Base-by-base conservation (phyloP, 2,329 filamentous ascomycete genomes). In the Talaromyces rugulosus region DNA sequence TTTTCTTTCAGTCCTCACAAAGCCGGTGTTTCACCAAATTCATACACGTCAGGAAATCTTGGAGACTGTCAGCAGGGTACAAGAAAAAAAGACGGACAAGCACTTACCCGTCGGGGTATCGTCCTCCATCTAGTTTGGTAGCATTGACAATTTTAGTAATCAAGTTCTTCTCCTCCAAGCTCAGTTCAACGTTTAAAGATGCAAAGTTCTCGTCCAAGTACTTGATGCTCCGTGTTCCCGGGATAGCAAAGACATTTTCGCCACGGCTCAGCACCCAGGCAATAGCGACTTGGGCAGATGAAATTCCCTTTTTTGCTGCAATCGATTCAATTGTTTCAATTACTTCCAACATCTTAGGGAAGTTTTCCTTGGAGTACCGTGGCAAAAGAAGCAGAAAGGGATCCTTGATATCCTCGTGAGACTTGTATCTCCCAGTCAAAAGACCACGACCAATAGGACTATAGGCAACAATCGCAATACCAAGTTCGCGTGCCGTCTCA, bases 391-490 rank as follows among this genome's bases (percentile, higher is more conserved):
- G 71, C 8, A 82, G 77, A 56, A 81, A 66, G 5, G 77, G 77
- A 56, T 86, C 76, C 66, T 85, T 83, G 9, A 62, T 30, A n/a
- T 56, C 58, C 31, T 63, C 53, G 11, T 31, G 28, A 3, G 75
- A 78, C 47, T 76, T 76, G 69, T 83, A 80, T 5, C 72, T 70
- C 3, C 85, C 84, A 0, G 83, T 81, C 28, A 89, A 68, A 63
- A 88, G 72, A 9, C 86, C 86, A 1, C 85, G 79, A 2, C 85
- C 85, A 2, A 89, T 78, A 1, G 86, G 86, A 16, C 80, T 82
- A 72, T 86, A 87, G 1, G 83, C 81, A 2, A 89, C 78, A 5
- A 85, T 74, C 0, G 83, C 75, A 2, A 86, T 75, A 1, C 85
- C 85, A 2, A 89, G 80, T 68, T 87, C 83, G 2, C 80, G 76